A percentile compares a stretch with the other conserved stretches of the same genome.
Conservation (phyloP, 805 yeast species). For the Naumovozyma castellii region DNA sequence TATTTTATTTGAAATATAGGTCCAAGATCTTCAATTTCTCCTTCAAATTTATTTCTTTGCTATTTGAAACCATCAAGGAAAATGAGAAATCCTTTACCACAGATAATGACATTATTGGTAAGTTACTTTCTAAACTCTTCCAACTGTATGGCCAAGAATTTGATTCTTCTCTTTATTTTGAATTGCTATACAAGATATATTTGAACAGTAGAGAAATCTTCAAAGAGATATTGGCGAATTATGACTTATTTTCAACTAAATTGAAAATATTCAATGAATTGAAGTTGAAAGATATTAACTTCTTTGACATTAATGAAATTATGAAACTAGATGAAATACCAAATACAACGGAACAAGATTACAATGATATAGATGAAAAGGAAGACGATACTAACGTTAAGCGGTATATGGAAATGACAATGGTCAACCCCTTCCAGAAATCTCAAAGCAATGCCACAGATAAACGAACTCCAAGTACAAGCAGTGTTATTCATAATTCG, state of each 20-base stretch:
- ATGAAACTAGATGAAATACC: slow-evolving; percentile 1
- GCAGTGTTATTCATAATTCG: slow-evolving; percentile 17
- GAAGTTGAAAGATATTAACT: slow-evolving; percentile 15
- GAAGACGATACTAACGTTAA: slow-evolving; percentile 17
- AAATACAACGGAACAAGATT: background rate
- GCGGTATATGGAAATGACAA: slow-evolving; percentile 27
- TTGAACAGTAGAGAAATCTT: slow-evolving; percentile 7
- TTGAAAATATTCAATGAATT: slow-evolving; percentile 23
- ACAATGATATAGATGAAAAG: slow-evolving; percentile 4
- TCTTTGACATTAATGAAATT: slow-evolving; percentile 1
- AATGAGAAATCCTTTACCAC: background rate
- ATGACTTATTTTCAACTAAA: slow-evolving; percentile 19
- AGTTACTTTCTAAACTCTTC: slow-evolving; percentile 9
- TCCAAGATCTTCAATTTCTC: slow-evolving; percentile 21
- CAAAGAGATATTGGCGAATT: slow-evolving; percentile 6
- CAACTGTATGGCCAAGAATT: slow-evolving; percentile 25
- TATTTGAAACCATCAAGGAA: background rate
- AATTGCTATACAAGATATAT: slow-evolving; percentile 13
- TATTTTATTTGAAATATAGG: slow-evolving; percentile 25
- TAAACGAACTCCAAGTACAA: slow-evolving; percentile 10
- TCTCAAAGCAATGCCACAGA: slow-evolving; percentile 1
- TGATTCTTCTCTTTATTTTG: slow-evolving; percentile 18
- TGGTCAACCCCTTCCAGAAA: slow-evolving; percentile 26
- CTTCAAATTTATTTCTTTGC: slow-evolving; percentile 5
- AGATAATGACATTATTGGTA: background rate